Percentiles rank a stretch among this genome's conserved stretches.
phyloP scores from a whole-genome alignment of 2,329 filamentous ascomycete species.

The Aspergillus sp. region DNA sequence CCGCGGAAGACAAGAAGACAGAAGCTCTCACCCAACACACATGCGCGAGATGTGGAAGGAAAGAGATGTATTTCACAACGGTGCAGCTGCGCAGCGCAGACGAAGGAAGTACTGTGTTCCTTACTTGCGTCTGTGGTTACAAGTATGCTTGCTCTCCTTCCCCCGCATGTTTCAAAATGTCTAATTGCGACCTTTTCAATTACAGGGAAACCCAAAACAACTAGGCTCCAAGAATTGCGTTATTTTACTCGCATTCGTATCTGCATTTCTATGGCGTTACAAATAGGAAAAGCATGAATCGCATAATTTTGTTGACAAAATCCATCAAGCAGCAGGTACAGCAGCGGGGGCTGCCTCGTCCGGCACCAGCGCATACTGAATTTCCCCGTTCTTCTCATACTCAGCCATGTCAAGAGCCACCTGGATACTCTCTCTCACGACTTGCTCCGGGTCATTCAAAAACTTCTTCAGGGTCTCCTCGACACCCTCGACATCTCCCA shows the following conservation, averaged over 20 bases:
- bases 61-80: constrained; percentile 76
- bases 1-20: constrained; percentile 68
- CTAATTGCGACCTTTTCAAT: background rate
- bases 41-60: constrained; percentile 73
- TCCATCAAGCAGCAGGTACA: constrained; percentile 23
- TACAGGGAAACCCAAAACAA: constrained; percentile 32
- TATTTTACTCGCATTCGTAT: constrained; percentile 12
- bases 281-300: constrained; percentile 5
- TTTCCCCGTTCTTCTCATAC: constrained; percentile 80
- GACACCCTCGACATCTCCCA: constrained; percentile 89
- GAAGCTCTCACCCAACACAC: constrained; percentile 61
- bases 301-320: constrained; percentile 12
- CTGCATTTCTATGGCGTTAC: constrained; percentile 20
- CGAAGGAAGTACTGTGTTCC: constrained; percentile 90
- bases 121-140: constrained; percentile 77
- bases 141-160: constrained; percentile 53
- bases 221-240: constrained; percentile 14
- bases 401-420: constrained; percentile 98
- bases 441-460: constrained; percentile 81
- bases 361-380: constrained; percentile 88
- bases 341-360: constrained; percentile 36
- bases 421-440: constrained; percentile 89
- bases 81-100: constrained; percentile 87
- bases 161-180: constrained; percentile 11
- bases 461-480: constrained; percentile 78